phyloP scores from a whole-genome alignment of 306 rosid species.

The Vicia faba region DNA sequence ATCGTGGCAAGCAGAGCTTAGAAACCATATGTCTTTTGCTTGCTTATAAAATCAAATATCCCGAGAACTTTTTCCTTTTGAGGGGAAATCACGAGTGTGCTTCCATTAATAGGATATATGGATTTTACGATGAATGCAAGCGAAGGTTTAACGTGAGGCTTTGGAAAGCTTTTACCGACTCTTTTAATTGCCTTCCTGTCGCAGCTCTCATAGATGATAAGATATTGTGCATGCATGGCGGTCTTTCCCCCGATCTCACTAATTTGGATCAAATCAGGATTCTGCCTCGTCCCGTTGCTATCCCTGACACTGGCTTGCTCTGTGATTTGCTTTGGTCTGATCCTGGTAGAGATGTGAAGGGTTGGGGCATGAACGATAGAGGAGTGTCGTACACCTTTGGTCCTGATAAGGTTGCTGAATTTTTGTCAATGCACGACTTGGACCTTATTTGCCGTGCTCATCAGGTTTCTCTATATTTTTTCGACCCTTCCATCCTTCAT shows the following conservation, averaged over 20 bases:
- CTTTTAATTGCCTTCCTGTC: constrained; percentile 90
- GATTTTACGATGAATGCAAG: constrained; percentile 93
- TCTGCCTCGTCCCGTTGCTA: constrained; percentile 69
- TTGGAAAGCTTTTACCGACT: constrained; percentile 86
- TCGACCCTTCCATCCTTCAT: neutral
- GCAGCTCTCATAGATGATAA: constrained; percentile 92
- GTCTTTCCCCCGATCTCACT: constrained; percentile 85
- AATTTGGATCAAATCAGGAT: constrained; percentile 78
- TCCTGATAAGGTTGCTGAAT: constrained; percentile 84
- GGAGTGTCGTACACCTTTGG: constrained; percentile 95
- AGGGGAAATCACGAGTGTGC: constrained; percentile 97
- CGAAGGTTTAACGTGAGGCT: constrained; percentile 93
- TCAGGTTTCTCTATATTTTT: constrained; percentile 56
- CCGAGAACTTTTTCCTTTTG: constrained; percentile 86
- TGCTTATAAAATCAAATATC: constrained; percentile 85
- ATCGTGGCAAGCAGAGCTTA: constrained; percentile 92
- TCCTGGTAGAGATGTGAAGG: constrained; percentile 84
- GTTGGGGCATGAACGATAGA: constrained; percentile 98
- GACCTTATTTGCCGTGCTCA: constrained; percentile 94
- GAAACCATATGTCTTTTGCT: constrained; percentile 95
- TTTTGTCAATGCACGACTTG: constrained; percentile 75
- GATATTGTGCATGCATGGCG: constrained; percentile 97
- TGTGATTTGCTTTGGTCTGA: constrained; percentile 98
- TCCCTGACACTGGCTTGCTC: constrained; percentile 90
- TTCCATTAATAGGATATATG: constrained; percentile 87